A percentile compares a stretch with the other conserved stretches of the same genome.
Evolutionary conservation across 441 rosid genomes (phyloP).

Genomic region (Macaranga tanarius): DNA sequence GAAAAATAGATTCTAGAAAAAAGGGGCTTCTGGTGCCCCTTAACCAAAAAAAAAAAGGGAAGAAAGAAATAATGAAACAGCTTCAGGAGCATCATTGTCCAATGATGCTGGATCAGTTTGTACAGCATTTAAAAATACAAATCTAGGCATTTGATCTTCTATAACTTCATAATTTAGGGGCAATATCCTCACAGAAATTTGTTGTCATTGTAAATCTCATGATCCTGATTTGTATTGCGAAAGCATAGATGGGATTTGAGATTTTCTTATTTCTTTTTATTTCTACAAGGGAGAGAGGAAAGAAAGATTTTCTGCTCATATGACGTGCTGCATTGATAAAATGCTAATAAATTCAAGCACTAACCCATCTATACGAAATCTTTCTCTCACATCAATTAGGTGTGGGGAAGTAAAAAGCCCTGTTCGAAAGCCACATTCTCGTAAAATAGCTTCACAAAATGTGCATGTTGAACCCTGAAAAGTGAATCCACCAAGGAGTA

Average conservation of each 20-base stretch:
- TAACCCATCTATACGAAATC: slow-evolving; percentile 80
- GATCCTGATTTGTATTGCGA: not conserved
- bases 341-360: slow-evolving; percentile 24
- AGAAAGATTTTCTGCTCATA: not conserved
- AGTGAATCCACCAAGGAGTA: slow-evolving; percentile 15
- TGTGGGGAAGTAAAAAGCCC: slow-evolving; percentile 94
- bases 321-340: not conserved
- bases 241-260: not conserved
- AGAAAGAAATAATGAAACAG: too few relatives aligned
- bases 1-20: not conserved
- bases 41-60: not conserved
- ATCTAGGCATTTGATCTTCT: not conserved
- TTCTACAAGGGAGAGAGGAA: too few relatives aligned
- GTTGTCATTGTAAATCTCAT: not conserved
- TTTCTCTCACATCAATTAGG: slow-evolving; percentile 90
- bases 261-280: not conserved
- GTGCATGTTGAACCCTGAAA: slow-evolving; percentile 91
- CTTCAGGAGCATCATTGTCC: not conserved
- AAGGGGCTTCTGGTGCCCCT: not conserved
- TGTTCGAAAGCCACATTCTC: slow-evolving; percentile 76
- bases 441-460: slow-evolving; percentile 78
- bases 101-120: not conserved
- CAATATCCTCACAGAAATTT: not conserved
- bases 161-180: not conserved
- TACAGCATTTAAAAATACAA: not conserved